Base-by-base conservation (phyloP, 1,284 basidiomycete genomes). In the Xerocomus minutiporus region DNA sequence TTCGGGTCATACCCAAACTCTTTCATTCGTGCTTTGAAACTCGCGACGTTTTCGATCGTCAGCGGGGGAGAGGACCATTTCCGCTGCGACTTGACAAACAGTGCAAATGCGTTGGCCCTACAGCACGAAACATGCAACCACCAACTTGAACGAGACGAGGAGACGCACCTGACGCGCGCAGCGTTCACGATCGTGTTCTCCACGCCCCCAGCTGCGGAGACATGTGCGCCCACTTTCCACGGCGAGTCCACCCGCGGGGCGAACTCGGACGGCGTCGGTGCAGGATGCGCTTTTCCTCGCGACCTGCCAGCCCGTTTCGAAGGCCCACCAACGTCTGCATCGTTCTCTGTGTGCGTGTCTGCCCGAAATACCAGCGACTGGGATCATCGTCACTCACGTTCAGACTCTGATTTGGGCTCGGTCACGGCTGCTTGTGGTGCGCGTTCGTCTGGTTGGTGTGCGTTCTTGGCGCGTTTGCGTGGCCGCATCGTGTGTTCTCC, bases 1-100 rank as follows among this genome's bases (percentile, higher is more conserved):
- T 73, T 71, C 2, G 78, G 69, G 0, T 75, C 71, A 61, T 90
- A 91, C 1, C 79, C 78, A 57, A 84, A 77, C 28, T 75, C 73
- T 51, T 71, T 63, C 77, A 91, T 75, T 20, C 79, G 74, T 31
- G 71, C 62, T 59, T 81, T 82, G 72, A 89, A 91, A 41, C 69
- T 58, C 1, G 68, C 50, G 2, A 87, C 75, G 1, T 75, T 81
- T 9, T 74, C 68, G 4, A 75, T 64, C 8, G 75, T 76, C 2
- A 89, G 73, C 2, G 80, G 70, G 8, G 84, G 81, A 2, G 84
- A 84, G 23, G 71, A 74, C 91, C 91, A 93, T 68, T 86, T 86
- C 38, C 88, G 75, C 59, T 93, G 91, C 0, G 85, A 87, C 70
- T 93, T 93, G 38, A 93, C 71, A 61, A 94, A 95, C 20, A 93